These are phyloP conservation scores for Lactarius trivialis DNA, from an alignment of 768 basidiomycete genomes.

Conservation along the genomic window DNA sequence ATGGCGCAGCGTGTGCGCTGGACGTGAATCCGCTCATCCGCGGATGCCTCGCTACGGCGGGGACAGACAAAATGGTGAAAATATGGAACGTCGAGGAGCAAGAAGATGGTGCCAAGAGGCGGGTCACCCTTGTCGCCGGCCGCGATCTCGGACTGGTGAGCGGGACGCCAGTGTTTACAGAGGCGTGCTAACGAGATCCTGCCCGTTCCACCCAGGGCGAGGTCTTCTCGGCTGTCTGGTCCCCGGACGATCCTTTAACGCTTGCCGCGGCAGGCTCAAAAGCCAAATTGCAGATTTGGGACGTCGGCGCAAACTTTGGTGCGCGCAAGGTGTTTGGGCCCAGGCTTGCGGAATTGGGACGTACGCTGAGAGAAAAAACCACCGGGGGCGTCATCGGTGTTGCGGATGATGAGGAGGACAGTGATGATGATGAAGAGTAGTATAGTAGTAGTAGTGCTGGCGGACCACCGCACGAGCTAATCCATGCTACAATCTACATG, in stretches of 20 bases:
- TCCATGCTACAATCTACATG: slow-evolving; percentile 15
- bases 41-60: slow-evolving; percentile 90
- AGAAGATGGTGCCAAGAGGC: slow-evolving; percentile 51
- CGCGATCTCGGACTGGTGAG: slow-evolving; percentile 87
- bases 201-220: slow-evolving; percentile 59
- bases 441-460: slow-evolving; percentile 19
- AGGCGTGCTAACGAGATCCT: slow-evolving; percentile 1
- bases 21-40: slow-evolving; percentile 87
- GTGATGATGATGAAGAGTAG: slow-evolving; percentile 38
- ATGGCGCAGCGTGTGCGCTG: slow-evolving; percentile 80
- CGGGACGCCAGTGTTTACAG: slow-evolving; percentile 16
- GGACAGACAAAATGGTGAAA: slow-evolving; percentile 92
- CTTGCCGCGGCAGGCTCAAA: slow-evolving; percentile 92
- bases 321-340: slow-evolving; percentile 76
- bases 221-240: slow-evolving; percentile 87
- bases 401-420: slow-evolving; percentile 62
- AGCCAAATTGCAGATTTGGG: slow-evolving; percentile 94
- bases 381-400: slow-evolving; percentile 67
- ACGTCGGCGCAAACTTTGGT: slow-evolving; percentile 77
- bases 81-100: slow-evolving; percentile 87
- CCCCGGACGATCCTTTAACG: slow-evolving; percentile 91
- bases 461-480: background rate
- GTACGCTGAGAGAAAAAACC: slow-evolving; percentile 55
- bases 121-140: slow-evolving; percentile 78
- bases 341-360: slow-evolving; percentile 71